Conservation (phyloP, 768 basidiomycete species). For the Lentinula boryana region DNA sequence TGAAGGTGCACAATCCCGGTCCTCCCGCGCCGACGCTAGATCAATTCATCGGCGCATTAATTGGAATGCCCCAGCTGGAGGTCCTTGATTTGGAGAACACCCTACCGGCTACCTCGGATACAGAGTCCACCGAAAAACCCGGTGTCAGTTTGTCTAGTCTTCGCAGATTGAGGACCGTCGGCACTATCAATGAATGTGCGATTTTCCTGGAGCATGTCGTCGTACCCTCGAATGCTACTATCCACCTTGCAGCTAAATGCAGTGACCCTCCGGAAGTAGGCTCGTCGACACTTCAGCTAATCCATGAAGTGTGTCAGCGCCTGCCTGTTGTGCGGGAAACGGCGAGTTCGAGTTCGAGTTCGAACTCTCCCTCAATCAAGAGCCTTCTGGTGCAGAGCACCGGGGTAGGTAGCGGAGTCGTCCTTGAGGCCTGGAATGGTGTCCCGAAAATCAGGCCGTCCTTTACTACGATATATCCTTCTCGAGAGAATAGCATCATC, state of each 20-base stretch:
- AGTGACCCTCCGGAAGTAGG: background rate
- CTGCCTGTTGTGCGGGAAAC: background rate
- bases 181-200: constrained; percentile 17
- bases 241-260: constrained; percentile 13
- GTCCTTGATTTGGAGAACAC: constrained; percentile 28
- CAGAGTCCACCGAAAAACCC: constrained; percentile 2
- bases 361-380: background rate
- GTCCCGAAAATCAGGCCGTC: background rate
- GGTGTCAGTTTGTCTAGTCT: constrained; percentile 16
- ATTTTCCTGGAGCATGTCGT: constrained; percentile 18
- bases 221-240: constrained; percentile 12
- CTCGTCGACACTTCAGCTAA: background rate
- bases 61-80: constrained; percentile 25
- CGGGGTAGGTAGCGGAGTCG: background rate
- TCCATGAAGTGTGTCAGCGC: constrained; percentile 3
- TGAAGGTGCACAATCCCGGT: constrained; percentile 26
- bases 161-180: constrained; percentile 14
- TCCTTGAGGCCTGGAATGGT: constrained; percentile 9
- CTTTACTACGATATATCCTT: background rate
- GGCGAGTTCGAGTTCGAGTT: background rate
- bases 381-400: constrained; percentile 2
- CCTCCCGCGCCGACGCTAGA: constrained; percentile 23
- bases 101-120: constrained; percentile 21
- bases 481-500: background rate
- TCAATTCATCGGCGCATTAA: constrained; percentile 26